Base-by-base conservation (phyloP, 345 rosid genomes). In the Eucalyptus viminalis region DNA sequence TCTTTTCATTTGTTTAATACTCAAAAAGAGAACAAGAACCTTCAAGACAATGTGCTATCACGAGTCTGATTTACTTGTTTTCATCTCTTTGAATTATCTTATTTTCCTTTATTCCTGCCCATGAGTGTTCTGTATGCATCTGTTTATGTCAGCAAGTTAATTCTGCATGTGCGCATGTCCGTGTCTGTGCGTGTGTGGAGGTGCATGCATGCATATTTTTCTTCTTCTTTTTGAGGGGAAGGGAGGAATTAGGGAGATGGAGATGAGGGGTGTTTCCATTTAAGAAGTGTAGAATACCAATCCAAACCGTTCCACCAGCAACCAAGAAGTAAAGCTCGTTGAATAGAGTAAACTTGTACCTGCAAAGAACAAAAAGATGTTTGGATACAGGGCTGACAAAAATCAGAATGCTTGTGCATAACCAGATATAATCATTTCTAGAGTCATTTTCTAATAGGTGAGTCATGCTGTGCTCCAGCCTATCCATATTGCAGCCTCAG, bases 221-320 rank as follows among this genome's bases (percentile, higher is more conserved):
- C 15, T 40, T 76, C 83, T 37, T 19, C 27, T 40, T 76, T 76
- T 11, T 76, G 47, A 40, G 85, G 43, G 85, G 85, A 76, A 76
- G 47, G 47, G 47, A 76, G 85, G 85, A 47, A 40, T 8, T 34
- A 76, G 47, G 9, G 85, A 76, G 85, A 40, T 76, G 85, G 29
- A 76, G 83, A 21, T 76, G 29, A 76, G 85, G 47, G 9, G 45
- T 6, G 47, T 76, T 76, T 34, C 45, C 47, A 76, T 76, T 40
- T 40, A 76, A 40, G 85, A 76, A 76, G 85, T 21, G 85, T 91
- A 88, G 72, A 86, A 86, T 93, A 97, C 99, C 99, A 87, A 96
- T 98, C 99, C 99, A 98, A 92, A 98, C 95, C 60, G 99, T 98
- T 91, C 99, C 99, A 91, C 99, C 99, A 90, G 99, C 97, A 45